These are phyloP conservation scores for Stenogyne calaminthoides DNA, from an alignment of 305 asterid species.

Conservation along the genomic window DNA sequence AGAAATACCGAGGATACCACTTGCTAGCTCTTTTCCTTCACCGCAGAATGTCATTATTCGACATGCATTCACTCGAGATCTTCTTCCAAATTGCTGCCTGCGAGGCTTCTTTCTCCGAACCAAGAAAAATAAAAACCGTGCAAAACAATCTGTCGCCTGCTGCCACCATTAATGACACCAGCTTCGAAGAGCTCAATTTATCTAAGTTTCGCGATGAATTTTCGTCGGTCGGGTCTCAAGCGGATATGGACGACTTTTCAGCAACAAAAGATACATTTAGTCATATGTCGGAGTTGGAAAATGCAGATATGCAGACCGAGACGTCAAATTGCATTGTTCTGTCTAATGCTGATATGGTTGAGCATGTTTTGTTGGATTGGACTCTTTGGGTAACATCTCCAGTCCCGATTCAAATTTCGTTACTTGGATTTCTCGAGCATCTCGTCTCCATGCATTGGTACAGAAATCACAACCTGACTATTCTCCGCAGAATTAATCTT, in stretches of 20 bases:
- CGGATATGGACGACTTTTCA: slow-evolving; percentile 95
- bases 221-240: slow-evolving; percentile 94
- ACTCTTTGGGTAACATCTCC: slow-evolving; percentile 98
- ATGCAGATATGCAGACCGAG: slow-evolving; percentile 74
- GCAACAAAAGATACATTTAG: slow-evolving; percentile 90
- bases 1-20: slow-evolving; percentile 92
- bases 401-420: slow-evolving; percentile 82
- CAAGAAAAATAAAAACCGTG: slow-evolving; percentile 53
- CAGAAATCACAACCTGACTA: slow-evolving; percentile 96
- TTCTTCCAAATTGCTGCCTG: slow-evolving; percentile 99
- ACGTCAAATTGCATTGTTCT: slow-evolving; percentile 95
- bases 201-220: slow-evolving; percentile 87
- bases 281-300: slow-evolving; percentile 91
- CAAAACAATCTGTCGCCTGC: slow-evolving; percentile 60
- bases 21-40: slow-evolving; percentile 94
- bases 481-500: slow-evolving; percentile 94
- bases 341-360: slow-evolving; percentile 99
- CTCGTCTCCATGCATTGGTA: slow-evolving; percentile 99
- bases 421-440: slow-evolving; percentile 98
- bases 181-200: slow-evolving; percentile 76
- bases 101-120: slow-evolving; percentile 96
- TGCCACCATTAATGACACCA: slow-evolving; percentile 52
- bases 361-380: slow-evolving; percentile 99
- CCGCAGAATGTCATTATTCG: slow-evolving; percentile 93
- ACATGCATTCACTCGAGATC: slow-evolving; percentile 97